Conservation (phyloP, 1,284 basidiomycete genomes). For the Ganoderma boninense region DNA sequence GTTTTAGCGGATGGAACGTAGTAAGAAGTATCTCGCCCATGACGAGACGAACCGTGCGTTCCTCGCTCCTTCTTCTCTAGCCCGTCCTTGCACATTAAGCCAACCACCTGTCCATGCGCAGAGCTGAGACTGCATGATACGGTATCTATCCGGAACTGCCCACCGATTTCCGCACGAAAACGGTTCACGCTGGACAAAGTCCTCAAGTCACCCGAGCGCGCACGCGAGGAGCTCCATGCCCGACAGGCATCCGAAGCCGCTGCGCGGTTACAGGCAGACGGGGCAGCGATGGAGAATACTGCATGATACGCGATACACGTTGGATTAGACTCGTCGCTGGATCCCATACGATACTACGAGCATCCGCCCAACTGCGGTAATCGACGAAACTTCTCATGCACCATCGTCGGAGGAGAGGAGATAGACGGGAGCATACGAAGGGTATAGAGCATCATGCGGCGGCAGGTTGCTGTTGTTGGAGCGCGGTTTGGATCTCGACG, state of each 20-base stretch:
- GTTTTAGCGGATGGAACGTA: slow-evolving; percentile 69
- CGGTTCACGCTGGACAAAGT: slow-evolving; percentile 74
- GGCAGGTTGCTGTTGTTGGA: slow-evolving; percentile 51
- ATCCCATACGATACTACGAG: not conserved
- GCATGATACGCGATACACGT: not conserved
- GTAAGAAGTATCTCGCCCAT: slow-evolving; percentile 80
- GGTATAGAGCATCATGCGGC: not conserved
- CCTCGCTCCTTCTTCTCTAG: not conserved
- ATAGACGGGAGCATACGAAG: not conserved
- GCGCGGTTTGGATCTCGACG: slow-evolving; percentile 66
- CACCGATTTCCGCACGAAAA: slow-evolving; percentile 79
- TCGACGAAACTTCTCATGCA: not conserved
- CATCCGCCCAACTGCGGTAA: slow-evolving; percentile 12
- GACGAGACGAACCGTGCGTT: slow-evolving; percentile 71
- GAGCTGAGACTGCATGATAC: slow-evolving; percentile 72
- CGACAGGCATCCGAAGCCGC: slow-evolving; percentile 30
- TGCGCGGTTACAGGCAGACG: not conserved
- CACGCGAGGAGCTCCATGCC: slow-evolving; percentile 52
- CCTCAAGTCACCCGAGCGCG: slow-evolving; percentile 69
- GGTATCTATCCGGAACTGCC: slow-evolving; percentile 81
- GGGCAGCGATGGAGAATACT: not conserved
- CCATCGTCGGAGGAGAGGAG: not conserved
- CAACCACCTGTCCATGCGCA: slow-evolving; percentile 37
- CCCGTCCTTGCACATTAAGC: not conserved
- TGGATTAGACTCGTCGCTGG: not conserved